A percentile compares a stretch with the other conserved stretches of the same genome.
Conservation (phyloP, 192 early-diverging fungal species). For the Rhizophagus prolifer region DNA sequence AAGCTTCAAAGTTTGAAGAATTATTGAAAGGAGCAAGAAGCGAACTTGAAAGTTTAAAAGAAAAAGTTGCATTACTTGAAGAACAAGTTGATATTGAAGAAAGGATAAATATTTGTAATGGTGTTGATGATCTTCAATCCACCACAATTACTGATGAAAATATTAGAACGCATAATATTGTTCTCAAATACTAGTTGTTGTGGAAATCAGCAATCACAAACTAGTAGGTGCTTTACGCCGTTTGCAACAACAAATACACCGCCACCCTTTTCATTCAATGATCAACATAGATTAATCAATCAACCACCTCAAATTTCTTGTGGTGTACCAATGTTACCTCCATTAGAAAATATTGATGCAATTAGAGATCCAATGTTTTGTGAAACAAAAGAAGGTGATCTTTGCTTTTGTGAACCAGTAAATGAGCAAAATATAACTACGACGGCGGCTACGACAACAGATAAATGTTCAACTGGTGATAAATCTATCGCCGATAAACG, state of each 20-base stretch:
- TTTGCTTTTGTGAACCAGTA: neutral
- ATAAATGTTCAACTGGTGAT: too few species aligned
- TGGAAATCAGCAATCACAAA: neutral
- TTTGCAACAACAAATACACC: neutral
- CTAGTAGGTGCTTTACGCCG: neutral
- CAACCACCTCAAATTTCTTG: neutral
- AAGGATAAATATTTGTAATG: neutral
- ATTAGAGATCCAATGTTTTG: neutral
- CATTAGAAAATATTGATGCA: neutral
- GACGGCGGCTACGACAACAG: neutral
- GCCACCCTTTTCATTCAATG: neutral
- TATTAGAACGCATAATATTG: neutral
- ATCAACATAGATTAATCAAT: neutral
- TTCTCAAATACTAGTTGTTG: neutral
- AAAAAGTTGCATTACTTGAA: neutral
- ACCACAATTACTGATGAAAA: neutral
- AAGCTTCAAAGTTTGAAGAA: neutral
- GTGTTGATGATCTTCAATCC: too few species aligned
- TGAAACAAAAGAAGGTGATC: neutral
- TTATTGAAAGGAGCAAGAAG: neutral
- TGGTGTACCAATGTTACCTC: neutral
- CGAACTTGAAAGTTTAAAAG: conserved; percentile 1
- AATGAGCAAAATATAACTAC: neutral
- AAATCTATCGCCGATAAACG: too few species aligned
- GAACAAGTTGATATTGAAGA: neutral